A percentile compares a stretch with the other conserved stretches of the same genome.
These are phyloP conservation scores for Wickerhamiella hasegawae DNA, from an alignment of 805 yeast genomes.

Conservation along the genomic window DNA sequence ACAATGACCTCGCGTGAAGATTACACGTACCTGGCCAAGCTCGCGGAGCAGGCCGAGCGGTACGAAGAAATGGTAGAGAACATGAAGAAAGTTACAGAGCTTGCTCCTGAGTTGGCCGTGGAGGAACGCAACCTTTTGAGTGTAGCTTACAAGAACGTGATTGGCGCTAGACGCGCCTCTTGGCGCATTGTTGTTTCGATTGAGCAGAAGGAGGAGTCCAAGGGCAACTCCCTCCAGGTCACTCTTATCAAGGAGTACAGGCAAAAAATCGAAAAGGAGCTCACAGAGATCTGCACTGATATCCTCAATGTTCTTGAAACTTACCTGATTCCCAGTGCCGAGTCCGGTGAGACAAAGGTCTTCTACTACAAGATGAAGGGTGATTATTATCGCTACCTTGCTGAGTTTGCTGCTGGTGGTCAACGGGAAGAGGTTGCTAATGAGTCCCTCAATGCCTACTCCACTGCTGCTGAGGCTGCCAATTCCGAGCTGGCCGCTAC, in stretches of 20 bases:
- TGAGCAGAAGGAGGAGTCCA: constrained; percentile 97
- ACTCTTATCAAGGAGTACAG: constrained; percentile 87
- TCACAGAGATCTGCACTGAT: constrained; percentile 89
- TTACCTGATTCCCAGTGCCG: constrained; percentile 87
- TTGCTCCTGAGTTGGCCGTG: constrained; percentile 64
- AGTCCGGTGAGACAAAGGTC: constrained; percentile 95
- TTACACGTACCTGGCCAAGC: constrained; percentile 92
- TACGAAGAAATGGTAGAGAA: constrained; percentile 99
- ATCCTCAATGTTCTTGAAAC: constrained; percentile 75
- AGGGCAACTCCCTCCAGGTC: constrained; percentile 84
- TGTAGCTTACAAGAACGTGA: constrained; percentile 96
- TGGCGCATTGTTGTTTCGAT: constrained; percentile 99
- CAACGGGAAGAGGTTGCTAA: constrained; percentile 91
- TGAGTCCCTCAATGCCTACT: constrained; percentile 87
- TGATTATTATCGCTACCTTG: constrained; percentile 97
- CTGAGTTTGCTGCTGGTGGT: constrained; percentile 89
- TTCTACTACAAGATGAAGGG: constrained; percentile 99
- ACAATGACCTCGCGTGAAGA: constrained; percentile 66
- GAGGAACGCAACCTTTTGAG: constrained; percentile 96
- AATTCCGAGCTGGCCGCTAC: constrained; percentile 97
- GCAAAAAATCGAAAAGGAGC: constrained; percentile 85
- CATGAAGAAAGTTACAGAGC: constrained; percentile 86
- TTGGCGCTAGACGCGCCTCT: constrained; percentile 98
- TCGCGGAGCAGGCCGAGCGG: constrained; percentile 99
- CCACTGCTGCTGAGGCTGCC: constrained; percentile 94